A percentile compares a stretch with the other conserved stretches of the same genome.
Evolutionary conservation across 2,329 filamentous ascomycete species (phyloP).

Genomic region (Colletotrichum lini): DNA sequence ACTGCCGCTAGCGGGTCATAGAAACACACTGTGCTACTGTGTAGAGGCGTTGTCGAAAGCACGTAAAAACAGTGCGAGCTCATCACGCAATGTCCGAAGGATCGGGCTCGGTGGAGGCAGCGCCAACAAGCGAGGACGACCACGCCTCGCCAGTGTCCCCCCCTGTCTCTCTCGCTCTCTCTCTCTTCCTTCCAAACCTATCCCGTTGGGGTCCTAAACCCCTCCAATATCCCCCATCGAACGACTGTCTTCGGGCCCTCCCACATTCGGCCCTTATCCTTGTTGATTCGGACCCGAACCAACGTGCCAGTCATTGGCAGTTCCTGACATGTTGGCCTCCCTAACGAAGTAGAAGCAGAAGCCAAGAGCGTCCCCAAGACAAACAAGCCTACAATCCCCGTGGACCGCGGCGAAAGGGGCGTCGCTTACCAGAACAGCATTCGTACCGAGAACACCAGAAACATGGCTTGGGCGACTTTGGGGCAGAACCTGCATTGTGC

Average conservation of each 20-base stretch:
- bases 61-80: not conserved
- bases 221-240: conserved; percentile 37
- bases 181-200: conserved; percentile 12
- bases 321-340: conserved; percentile 12
- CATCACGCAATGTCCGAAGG: not conserved
- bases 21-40: conserved; percentile 2
- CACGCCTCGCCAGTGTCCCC: not conserved
- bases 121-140: conserved; percentile 27
- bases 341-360: conserved; percentile 2
- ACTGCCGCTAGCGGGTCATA: conserved; percentile 16
- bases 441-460: not conserved
- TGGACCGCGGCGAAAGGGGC: not conserved
- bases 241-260: conserved; percentile 8
- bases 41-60: accelerated
- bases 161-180: conserved; percentile 5
- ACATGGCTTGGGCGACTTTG: conserved; percentile 14
- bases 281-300: conserved; percentile 17
- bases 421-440: not conserved
- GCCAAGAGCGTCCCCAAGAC: conserved; percentile 9
- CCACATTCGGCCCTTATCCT: not conserved
- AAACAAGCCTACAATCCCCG: not conserved
- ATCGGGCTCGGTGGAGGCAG: conserved; percentile 33
- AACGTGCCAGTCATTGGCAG: conserved; percentile 24
- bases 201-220: conserved; percentile 12
- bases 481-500: conserved; percentile 3